These are phyloP conservation scores for Kokia cookei DNA, from an alignment of 441 rosid genomes.

Conservation along the genomic window DNA sequence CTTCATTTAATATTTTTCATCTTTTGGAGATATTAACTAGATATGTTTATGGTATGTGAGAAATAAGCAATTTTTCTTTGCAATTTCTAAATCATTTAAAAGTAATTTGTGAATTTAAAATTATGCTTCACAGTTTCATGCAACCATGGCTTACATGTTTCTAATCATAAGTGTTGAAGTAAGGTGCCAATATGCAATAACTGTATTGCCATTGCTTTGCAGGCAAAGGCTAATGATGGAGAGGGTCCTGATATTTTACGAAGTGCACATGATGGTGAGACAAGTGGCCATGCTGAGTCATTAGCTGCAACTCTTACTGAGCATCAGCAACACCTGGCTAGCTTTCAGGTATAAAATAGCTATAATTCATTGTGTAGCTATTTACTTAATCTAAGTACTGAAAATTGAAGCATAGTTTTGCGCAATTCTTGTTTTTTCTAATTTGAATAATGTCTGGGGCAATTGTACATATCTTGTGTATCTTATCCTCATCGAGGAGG, in stretches of 20 bases:
- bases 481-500: background rate
- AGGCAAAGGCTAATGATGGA: slow-evolving; percentile 99
- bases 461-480: background rate
- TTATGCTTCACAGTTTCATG: background rate
- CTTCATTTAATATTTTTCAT: background rate
- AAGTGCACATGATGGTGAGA: slow-evolving; percentile 60
- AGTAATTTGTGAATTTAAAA: background rate
- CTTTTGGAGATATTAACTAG: background rate
- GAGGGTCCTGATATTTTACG: slow-evolving; percentile 96
- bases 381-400: background rate
- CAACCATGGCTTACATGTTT: slow-evolving; percentile 4
- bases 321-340: slow-evolving; percentile 97
- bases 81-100: background rate
- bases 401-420: background rate
- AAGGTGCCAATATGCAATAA: slow-evolving; percentile 1
- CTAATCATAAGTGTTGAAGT: background rate
- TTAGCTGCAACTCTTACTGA: slow-evolving; percentile 85
- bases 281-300: slow-evolving; percentile 89
- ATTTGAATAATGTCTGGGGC: background rate
- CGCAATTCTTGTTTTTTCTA: background rate
- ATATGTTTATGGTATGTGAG: background rate
- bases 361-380: background rate
- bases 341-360: slow-evolving; percentile 71
- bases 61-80: background rate
- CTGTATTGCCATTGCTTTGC: slow-evolving; percentile 13